phyloP scores from a whole-genome alignment of 306 rosid genomes.

The Lathyrus sativus region DNA sequence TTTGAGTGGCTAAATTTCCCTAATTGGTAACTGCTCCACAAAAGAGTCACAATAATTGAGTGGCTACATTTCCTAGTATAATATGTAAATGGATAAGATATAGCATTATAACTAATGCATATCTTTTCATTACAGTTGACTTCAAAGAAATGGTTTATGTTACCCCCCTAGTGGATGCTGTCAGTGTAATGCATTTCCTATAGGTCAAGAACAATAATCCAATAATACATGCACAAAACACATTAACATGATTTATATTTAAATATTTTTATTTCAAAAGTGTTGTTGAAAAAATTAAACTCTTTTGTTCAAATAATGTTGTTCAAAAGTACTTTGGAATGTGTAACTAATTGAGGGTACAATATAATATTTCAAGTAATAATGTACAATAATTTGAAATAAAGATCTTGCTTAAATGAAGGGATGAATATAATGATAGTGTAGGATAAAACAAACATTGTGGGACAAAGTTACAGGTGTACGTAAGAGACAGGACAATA shows the following conservation, averaged over 20 bases:
- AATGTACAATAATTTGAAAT: not conserved
- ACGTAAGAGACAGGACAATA: not conserved
- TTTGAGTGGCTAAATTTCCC: not conserved
- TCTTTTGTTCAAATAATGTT: too few species aligned
- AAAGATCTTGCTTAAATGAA: not conserved
- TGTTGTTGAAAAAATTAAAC: not conserved
- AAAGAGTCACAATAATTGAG: not conserved
- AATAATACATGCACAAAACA: not conserved
- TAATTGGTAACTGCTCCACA: not conserved
- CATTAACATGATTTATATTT: not conserved
- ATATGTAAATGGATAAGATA: not conserved
- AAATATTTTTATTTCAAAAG: not conserved
- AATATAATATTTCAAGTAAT: not conserved
- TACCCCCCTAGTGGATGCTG: not conserved
- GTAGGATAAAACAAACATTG: conserved; percentile 3
- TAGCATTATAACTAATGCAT: not conserved
- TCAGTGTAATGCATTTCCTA: not conserved
- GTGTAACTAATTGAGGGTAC: not conserved
- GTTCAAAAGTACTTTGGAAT: not conserved
- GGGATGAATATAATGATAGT: conserved; percentile 10
- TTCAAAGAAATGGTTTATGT: not conserved
- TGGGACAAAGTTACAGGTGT: conserved; percentile 6
- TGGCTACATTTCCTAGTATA: not conserved
- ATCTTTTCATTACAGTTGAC: conserved; percentile 10
- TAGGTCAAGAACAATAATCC: not conserved